Conservation (phyloP, 768 basidiomycete genomes). For the Fomitopsis serialis region DNA sequence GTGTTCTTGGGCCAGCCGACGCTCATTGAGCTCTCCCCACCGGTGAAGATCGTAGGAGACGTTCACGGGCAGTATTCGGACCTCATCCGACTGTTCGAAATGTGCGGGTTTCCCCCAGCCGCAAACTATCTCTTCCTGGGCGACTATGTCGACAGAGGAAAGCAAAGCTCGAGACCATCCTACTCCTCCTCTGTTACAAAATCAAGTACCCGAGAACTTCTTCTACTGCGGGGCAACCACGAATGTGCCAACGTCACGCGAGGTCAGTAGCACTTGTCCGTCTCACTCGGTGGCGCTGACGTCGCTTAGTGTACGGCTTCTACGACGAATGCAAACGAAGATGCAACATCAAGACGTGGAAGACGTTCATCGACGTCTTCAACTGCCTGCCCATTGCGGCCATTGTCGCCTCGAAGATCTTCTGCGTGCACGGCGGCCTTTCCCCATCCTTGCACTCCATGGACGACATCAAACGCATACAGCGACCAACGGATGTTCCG, state of each 20-base stretch:
- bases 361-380: slow-evolving; percentile 99
- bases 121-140: slow-evolving; percentile 98
- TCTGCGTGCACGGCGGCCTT: slow-evolving; percentile 96
- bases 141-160: slow-evolving; percentile 98
- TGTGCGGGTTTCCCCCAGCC: slow-evolving; percentile 98
- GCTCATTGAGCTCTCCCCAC: slow-evolving; percentile 93
- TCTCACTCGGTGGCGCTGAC: slow-evolving; percentile 3
- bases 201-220: slow-evolving; percentile 99
- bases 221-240: slow-evolving; percentile 97
- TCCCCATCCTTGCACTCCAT: slow-evolving; percentile 90
- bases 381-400: slow-evolving; percentile 98
- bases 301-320: slow-evolving; percentile 85
- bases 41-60: slow-evolving; percentile 99
- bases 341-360: slow-evolving; percentile 99
- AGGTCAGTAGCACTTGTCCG: slow-evolving; percentile 49
- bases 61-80: slow-evolving; percentile 99
- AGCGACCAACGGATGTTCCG: slow-evolving; percentile 96
- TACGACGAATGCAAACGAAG: slow-evolving; percentile 99
- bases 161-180: slow-evolving; percentile 97
- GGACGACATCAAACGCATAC: slow-evolving; percentile 98
- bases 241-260: slow-evolving; percentile 99
- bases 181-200: slow-evolving; percentile 96
- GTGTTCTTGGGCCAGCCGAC: slow-evolving; percentile 96
- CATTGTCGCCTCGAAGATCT: slow-evolving; percentile 98
- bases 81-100: slow-evolving; percentile 96